Conservation (phyloP, 306 rosid species). For the Macrotyloma uniflorum region DNA sequence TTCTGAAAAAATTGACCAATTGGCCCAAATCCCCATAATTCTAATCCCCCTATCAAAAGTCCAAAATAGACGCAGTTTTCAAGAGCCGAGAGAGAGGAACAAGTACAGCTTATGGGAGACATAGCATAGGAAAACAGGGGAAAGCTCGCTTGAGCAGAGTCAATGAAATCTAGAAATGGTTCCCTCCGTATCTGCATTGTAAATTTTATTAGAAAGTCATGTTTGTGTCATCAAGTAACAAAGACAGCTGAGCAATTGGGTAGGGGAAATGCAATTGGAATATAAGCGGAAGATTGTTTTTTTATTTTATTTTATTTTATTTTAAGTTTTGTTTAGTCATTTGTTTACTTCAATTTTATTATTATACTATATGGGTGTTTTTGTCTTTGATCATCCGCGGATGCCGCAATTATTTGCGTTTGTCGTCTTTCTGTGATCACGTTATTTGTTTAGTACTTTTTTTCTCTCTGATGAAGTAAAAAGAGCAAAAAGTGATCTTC, state of each 20-base stretch:
- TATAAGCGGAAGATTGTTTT: constrained; percentile 33
- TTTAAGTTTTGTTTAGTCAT: constrained; percentile 1
- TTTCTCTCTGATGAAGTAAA: constrained; percentile 13
- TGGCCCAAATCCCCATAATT: constrained; percentile 39
- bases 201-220: constrained; percentile 38
- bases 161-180: constrained; percentile 42
- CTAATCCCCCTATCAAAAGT: constrained; percentile 29
- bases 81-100: constrained; percentile 35
- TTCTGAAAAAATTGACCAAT: constrained; percentile 40
- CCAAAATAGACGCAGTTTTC: constrained; percentile 45
- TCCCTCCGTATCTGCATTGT: constrained; percentile 38
- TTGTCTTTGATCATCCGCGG: constrained; percentile 49
- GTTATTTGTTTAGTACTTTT: constrained; percentile 21
- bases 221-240: constrained; percentile 40
- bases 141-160: constrained; percentile 28
- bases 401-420: constrained; percentile 53
- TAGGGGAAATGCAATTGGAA: constrained; percentile 37
- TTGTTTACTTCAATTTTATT: constrained; percentile 35
- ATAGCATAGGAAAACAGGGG: constrained; percentile 55
- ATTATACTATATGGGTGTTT: constrained; percentile 32
- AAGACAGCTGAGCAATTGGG: constrained; percentile 36
- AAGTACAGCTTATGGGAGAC: constrained; percentile 44
- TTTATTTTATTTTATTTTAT: too few relatives aligned
- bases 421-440: constrained; percentile 41
- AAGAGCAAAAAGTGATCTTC: constrained; percentile 6